Percentiles rank a stretch among this genome's conserved stretches.
phyloP scores from a whole-genome alignment of 208 protist species.

The Crithidia fasciculata region DNA sequence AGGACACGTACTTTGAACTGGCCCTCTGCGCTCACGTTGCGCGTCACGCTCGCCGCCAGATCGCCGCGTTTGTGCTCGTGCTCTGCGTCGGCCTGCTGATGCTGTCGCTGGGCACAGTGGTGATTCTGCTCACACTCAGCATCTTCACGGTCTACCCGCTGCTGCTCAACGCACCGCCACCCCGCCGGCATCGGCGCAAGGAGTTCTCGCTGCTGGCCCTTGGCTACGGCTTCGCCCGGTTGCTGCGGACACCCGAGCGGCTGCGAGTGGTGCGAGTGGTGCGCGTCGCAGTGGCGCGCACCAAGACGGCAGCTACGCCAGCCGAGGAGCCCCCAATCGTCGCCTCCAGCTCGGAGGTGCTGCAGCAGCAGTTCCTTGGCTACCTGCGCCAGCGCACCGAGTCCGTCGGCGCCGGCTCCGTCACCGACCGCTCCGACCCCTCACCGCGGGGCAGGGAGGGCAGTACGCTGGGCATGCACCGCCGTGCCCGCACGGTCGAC shows the following conservation, averaged over 20 bases:
- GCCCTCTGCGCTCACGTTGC: constrained; percentile 62
- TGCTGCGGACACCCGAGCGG: constrained; percentile 24
- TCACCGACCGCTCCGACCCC: constrained; percentile 21
- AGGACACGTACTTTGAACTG: constrained; percentile 84
- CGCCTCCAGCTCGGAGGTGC: constrained; percentile 5
- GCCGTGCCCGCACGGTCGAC: constrained; percentile 31
- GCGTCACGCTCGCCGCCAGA: constrained; percentile 32
- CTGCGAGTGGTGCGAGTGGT: constrained; percentile 33
- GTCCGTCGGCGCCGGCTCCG: constrained; percentile 17
- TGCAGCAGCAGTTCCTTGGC: constrained; percentile 33
- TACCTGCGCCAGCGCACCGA: constrained; percentile 25
- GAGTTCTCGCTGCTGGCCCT: constrained; percentile 8
- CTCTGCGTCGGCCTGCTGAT: constrained; percentile 34
- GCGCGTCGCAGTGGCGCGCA: constrained; percentile 23
- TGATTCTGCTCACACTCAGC: constrained; percentile 37
- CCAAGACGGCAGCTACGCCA: constrained; percentile 1
- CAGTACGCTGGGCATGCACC: constrained; percentile 12
- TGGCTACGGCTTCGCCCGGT: background rate
- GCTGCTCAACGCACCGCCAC: constrained; percentile 42
- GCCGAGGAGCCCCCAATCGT: constrained; percentile 11
- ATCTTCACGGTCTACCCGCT: constrained; percentile 63
- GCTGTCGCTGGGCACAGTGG: constrained; percentile 58
- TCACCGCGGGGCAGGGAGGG: constrained; percentile 23
- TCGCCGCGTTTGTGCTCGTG: constrained; percentile 30
- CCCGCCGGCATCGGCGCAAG: constrained; percentile 32